Base-by-base conservation (phyloP, 352 stramenopile species). In the Pythium monospermum region DNA sequence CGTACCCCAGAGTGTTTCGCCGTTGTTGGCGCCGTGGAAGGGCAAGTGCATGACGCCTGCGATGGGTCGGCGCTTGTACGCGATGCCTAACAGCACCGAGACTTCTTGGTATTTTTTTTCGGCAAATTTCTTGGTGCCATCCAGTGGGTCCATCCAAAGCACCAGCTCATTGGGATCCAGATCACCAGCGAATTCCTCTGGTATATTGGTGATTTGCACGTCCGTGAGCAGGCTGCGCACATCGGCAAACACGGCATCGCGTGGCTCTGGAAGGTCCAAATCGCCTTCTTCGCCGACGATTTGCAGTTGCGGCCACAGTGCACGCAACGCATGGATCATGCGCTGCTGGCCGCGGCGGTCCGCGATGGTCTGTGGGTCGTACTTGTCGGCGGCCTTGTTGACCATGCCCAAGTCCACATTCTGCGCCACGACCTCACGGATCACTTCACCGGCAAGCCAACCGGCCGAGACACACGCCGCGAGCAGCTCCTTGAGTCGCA, bases 81-180 rank as follows among this genome's bases (percentile, higher is more conserved):
- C 70, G 53, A 91, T 75, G 55, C 79, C 79, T 30, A 91, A 69
- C 27, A 91, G 69, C 52, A 91, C 79, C 18, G 79, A 91, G 6
- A 91, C 79, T 49, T 91, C 74, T 30, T 91, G 71, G 56, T 73
- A 88, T 48, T 76, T 73, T 31, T 76, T 74, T 47, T 66, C 76
- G 11, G 79, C 77, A 57, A 91, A 91, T 37, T 82, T 84, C 56
- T 87, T 87, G 23, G 79, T 91, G 36, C 79, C 79, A 32, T 91
- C 79, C 37, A 91, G 69, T 32, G 79, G 79, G 39, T 91, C 79
- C 47, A 91, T 77, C 79, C 79, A 91, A 36, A 91, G 48, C 42
- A 88, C 76, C n/a, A 91, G 49, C 38, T 84, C 54, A 6, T 60
- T 53, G 25, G 62, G 60, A 15, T 72, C 54, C 16, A 91, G 64